These are phyloP conservation scores for Yarrowia yakushimensis DNA, from an alignment of 805 yeast species.

Conservation along the genomic window DNA sequence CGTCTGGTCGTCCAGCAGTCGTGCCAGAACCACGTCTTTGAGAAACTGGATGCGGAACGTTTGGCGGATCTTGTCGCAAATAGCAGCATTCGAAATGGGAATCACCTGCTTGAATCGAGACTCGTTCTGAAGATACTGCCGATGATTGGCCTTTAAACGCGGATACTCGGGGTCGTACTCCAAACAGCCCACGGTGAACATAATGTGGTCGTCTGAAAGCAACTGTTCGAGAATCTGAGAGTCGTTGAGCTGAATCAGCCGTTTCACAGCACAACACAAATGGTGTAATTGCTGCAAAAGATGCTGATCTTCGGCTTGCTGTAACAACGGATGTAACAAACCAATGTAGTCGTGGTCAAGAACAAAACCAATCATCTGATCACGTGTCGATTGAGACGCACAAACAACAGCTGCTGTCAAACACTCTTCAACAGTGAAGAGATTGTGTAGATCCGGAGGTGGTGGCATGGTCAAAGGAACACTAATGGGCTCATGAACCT, in stretches of 20 bases:
- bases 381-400: conserved; percentile 42
- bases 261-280: conserved; percentile 70
- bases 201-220: conserved; percentile 49
- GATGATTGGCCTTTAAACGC: conserved; percentile 69
- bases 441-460: conserved; percentile 43
- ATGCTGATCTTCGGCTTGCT: conserved; percentile 51
- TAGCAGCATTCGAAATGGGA: conserved; percentile 52
- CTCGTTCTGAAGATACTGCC: conserved; percentile 58
- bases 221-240: conserved; percentile 55
- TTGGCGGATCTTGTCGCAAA: conserved; percentile 58
- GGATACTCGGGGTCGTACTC: conserved; percentile 84
- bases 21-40: conserved; percentile 80
- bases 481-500: conserved; percentile 67
- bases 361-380: conserved; percentile 55
- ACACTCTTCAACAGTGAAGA: conserved; percentile 52
- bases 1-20: conserved; percentile 77
- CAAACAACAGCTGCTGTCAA: conserved; percentile 57
- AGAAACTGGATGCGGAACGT: conserved; percentile 77
- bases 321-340: conserved; percentile 52
- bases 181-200: conserved; percentile 69
- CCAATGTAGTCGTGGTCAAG: conserved; percentile 51
- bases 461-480: conserved; percentile 76
- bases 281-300: conserved; percentile 56
- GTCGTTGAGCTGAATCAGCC: conserved; percentile 62
- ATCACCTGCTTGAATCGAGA: conserved; percentile 67